Base-by-base conservation (phyloP, 352 stramenopile species). In the Phytopythium litorale region DNA sequence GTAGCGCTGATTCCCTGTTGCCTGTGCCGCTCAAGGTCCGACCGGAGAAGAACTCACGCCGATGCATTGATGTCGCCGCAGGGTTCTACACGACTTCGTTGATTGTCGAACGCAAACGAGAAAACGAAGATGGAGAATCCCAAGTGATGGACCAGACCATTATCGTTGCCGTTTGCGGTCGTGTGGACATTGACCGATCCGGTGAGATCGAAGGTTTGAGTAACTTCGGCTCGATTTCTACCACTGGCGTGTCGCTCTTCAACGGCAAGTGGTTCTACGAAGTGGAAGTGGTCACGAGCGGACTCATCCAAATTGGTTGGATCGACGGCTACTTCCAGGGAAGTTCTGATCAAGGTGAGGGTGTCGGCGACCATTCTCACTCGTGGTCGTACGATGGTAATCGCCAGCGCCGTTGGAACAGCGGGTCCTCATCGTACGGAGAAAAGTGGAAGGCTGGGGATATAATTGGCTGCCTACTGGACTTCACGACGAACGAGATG, bases 301-400 rank as follows among this genome's bases (percentile, higher is more conserved):
- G 92, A 13, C 72, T 97, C 51, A 97, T 97, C 64, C 92, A 98
- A 69, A 88, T 98, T 28, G 92, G 92, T 9, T 98, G 92, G 92
- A 96, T 94, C 33, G 91, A 98, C 64, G 76, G 78, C 19, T 90
- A 94, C 57, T 98, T 97, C 60, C 80, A 96, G 64, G 92, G 91
- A 8, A 96, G 81, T 53, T 96, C 89, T 7, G 90, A 97, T 55
- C 87, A 96, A 72, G 93, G 90, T 13, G 84, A 97, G 71, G 92
- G 89, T 28, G 92, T 97, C 11, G 91, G 91, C 21, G 91, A 98
- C 51, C 91, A 97, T 55, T 57, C 77, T 8, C 88, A 98, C 59
- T 97, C 89, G 5, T 98, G 92, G 92, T 96, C 89, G 2, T 98
- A 97, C 56, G 92, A 98, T 56, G 92, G 92, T 32, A 96, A 94